phyloP scores from a whole-genome alignment of 225 moss, liverwort and hornwort species.

The Bryoerythrophyllum caledonicum region DNA sequence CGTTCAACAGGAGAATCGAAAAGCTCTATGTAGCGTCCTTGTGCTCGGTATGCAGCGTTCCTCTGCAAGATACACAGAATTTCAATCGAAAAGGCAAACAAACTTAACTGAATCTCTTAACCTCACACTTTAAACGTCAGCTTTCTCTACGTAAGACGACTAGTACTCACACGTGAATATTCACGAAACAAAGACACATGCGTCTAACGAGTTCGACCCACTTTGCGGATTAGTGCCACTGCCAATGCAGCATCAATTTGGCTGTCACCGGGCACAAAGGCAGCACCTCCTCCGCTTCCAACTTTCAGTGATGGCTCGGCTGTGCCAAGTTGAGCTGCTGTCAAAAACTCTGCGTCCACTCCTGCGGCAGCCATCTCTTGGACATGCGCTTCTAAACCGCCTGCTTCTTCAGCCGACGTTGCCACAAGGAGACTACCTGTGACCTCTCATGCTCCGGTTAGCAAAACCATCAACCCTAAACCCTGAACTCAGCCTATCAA shows the following conservation, averaged over 20 bases:
- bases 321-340: slow-evolving; percentile 42
- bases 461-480: slow-evolving; percentile 17
- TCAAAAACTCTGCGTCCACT: slow-evolving; percentile 61
- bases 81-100: slow-evolving; percentile 19
- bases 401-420: slow-evolving; percentile 58
- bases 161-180: background rate
- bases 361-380: slow-evolving; percentile 49
- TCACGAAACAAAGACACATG: background rate
- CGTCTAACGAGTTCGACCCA: slow-evolving; percentile 22
- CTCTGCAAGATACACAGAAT: slow-evolving; percentile 44
- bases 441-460: slow-evolving; percentile 12
- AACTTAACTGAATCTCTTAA: slow-evolving; percentile 7
- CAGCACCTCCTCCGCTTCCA: slow-evolving; percentile 62
- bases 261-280: slow-evolving; percentile 71
- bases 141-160: slow-evolving; percentile 1
- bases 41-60: slow-evolving; percentile 43
- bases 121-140: slow-evolving; percentile 9
- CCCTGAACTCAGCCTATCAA: background rate
- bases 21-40: slow-evolving; percentile 75
- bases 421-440: slow-evolving; percentile 84
- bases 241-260: slow-evolving; percentile 86
- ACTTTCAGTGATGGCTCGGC: slow-evolving; percentile 67
- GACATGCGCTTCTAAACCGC: slow-evolving; percentile 54
- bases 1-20: slow-evolving; percentile 68
- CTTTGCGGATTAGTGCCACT: slow-evolving; percentile 60